These are phyloP conservation scores for Hanseniaspora nectarophila DNA, from an alignment of 805 yeast species.

Conservation along the genomic window DNA sequence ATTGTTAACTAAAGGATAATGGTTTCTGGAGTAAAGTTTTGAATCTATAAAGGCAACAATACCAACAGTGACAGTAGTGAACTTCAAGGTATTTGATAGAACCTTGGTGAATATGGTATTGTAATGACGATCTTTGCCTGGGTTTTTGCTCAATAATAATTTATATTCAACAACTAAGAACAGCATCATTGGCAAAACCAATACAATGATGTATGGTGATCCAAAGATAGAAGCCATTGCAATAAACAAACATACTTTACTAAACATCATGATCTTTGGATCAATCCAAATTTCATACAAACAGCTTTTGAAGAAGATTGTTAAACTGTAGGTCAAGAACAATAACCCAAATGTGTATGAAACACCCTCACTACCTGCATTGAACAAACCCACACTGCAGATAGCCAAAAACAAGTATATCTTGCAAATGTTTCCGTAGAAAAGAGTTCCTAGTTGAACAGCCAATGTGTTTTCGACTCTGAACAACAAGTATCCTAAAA, in stretches of 20 bases:
- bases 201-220: constrained; percentile 75
- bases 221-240: constrained; percentile 67
- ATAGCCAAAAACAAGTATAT: constrained; percentile 55
- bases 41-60: constrained; percentile 39
- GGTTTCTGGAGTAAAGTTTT: constrained; percentile 41
- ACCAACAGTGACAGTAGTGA: constrained; percentile 19
- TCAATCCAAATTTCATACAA: neutral
- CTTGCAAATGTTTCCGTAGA: constrained; percentile 28
- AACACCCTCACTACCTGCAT: constrained; percentile 72
- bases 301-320: neutral
- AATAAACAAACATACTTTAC: constrained; percentile 23
- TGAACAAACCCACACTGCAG: constrained; percentile 71
- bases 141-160: neutral
- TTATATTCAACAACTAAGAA: constrained; percentile 25
- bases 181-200: constrained; percentile 49
- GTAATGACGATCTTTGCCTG: constrained; percentile 14
- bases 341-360: constrained; percentile 72
- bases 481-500: constrained; percentile 33
- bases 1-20: constrained; percentile 56
- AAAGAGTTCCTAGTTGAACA: constrained; percentile 29
- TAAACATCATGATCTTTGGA: constrained; percentile 18
- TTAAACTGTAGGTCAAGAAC: constrained; percentile 22
- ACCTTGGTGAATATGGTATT: constrained; percentile 22
- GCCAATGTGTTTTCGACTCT: constrained; percentile 45
- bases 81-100: constrained; percentile 17